Evolutionary conservation across 2,329 filamentous ascomycete genomes (phyloP).

Genomic region (Fusarium ambrosium): DNA sequence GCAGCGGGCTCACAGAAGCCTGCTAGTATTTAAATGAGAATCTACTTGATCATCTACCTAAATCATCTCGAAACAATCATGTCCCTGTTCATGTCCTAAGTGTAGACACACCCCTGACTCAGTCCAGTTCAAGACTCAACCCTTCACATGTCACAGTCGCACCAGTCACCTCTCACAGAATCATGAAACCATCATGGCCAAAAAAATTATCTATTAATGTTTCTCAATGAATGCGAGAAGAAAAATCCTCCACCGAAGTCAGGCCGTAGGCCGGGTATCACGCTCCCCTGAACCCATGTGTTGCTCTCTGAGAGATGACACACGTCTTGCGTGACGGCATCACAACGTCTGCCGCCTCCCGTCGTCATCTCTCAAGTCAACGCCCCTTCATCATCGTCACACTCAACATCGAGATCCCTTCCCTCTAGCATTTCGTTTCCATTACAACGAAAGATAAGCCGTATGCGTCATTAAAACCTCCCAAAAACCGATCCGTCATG

Average conservation of each 20-base stretch:
- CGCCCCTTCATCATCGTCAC: slow-evolving; percentile 25
- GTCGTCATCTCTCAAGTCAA: slow-evolving; percentile 24
- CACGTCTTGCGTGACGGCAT: slow-evolving; percentile 11
- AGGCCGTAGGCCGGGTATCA: slow-evolving; percentile 46
- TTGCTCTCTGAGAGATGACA: slow-evolving; percentile 24
- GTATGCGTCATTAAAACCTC: slow-evolving; percentile 52
- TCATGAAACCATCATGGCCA: not conserved
- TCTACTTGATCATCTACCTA: not conserved
- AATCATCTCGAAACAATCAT: not conserved
- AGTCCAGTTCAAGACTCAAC: not conserved
- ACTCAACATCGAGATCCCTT: slow-evolving; percentile 40
- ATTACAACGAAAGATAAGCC: slow-evolving; percentile 53
- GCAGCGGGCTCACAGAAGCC: not conserved
- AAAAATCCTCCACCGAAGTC: slow-evolving; percentile 41
- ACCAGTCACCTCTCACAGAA: not conserved
- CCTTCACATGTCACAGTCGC: not conserved
- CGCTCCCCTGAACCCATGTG: slow-evolving; percentile 39
- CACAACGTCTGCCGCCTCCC: slow-evolving; percentile 26
- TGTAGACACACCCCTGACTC: not conserved
- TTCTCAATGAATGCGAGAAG: slow-evolving; percentile 50
- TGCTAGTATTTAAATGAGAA: not conserved
- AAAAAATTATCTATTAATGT: slow-evolving; percentile 50
- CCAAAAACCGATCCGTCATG: slow-evolving; percentile 48
- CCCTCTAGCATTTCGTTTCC: slow-evolving; percentile 49
- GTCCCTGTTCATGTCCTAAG: not conserved